Conservation (phyloP, 306 rosid species). For the Dalbergia cultrata region DNA sequence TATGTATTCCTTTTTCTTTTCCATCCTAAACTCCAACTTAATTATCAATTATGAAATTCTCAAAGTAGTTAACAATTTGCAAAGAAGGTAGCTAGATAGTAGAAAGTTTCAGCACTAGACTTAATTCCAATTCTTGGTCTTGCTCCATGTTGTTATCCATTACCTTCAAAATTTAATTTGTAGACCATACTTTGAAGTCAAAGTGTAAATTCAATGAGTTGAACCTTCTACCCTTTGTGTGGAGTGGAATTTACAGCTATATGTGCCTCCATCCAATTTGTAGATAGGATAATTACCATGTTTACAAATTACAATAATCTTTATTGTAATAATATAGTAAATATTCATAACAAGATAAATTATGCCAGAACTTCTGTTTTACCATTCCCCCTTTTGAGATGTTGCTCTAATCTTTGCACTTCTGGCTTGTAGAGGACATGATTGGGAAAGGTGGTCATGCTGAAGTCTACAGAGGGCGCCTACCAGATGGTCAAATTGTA, state of each 20-base stretch:
- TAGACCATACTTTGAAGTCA: background rate
- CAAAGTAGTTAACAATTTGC: background rate
- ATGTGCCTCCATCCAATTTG: background rate
- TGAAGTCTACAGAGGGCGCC: conserved; percentile 75
- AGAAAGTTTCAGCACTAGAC: background rate
- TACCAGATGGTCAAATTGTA: conserved; percentile 65
- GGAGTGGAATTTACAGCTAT: background rate
- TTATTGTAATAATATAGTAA: background rate
- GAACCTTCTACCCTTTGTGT: background rate
- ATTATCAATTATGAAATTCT: background rate
- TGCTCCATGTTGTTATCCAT: background rate
- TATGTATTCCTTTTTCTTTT: no score
- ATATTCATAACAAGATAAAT: background rate
- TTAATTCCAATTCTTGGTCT: background rate
- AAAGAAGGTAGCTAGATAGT: background rate
- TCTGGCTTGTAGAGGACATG: conserved; percentile 59
- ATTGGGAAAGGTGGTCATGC: conserved; percentile 92
- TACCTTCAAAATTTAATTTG: background rate
- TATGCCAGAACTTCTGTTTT: background rate
- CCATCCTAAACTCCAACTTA: background rate
- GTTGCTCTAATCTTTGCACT: conserved; percentile 4
- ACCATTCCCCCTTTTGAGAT: background rate
- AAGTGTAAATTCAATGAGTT: background rate
- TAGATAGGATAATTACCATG: background rate
- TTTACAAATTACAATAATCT: background rate